Evolutionary conservation across 495 filamentous ascomycete genomes (phyloP).

Genomic region (Penicillium herquei): DNA sequence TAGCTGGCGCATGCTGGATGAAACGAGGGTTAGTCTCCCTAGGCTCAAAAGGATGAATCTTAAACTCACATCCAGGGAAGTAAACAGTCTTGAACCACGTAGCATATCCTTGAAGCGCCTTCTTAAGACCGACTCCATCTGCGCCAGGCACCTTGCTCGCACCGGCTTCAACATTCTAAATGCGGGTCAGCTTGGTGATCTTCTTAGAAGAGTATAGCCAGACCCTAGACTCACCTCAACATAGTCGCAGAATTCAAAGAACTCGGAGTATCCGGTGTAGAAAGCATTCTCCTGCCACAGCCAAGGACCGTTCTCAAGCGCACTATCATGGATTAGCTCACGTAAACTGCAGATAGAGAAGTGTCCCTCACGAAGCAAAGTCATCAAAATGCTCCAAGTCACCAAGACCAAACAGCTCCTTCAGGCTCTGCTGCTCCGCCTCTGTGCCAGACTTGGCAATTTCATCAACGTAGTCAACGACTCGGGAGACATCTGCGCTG

Average conservation of each 20-base stretch:
- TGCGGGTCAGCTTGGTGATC: constrained; percentile 4
- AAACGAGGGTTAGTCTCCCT: no score
- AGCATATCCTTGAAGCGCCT: constrained; percentile 54
- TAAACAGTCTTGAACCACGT: constrained; percentile 48
- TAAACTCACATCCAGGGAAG: constrained; percentile 49
- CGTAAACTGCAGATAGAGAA: no score
- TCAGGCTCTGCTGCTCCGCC: constrained; percentile 48
- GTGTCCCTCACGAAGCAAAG: constrained; percentile 45
- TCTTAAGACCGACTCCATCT: constrained; percentile 53
- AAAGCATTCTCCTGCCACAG: constrained; percentile 56
- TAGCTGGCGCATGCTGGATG: constrained; percentile 43
- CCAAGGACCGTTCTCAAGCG: constrained; percentile 55
- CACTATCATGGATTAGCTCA: constrained; percentile 26
- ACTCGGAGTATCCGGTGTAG: constrained; percentile 45
- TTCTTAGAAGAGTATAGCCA: neutral
- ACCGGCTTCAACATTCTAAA: constrained; percentile 30
- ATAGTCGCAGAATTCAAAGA: constrained; percentile 55
- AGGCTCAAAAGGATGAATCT: neutral
- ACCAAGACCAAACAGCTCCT: constrained; percentile 56
- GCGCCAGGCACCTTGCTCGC: constrained; percentile 31
- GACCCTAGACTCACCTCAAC: constrained; percentile 40
- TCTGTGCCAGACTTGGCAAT: constrained; percentile 41
- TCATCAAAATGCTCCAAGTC: constrained; percentile 56
- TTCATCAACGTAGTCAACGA: constrained; percentile 57
- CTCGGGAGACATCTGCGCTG: constrained; percentile 51